A percentile compares a stretch with the other conserved stretches of the same genome.
Evolutionary conservation across 2,329 filamentous ascomycete genomes (phyloP).

Genomic region (Trichophyton simii): DNA sequence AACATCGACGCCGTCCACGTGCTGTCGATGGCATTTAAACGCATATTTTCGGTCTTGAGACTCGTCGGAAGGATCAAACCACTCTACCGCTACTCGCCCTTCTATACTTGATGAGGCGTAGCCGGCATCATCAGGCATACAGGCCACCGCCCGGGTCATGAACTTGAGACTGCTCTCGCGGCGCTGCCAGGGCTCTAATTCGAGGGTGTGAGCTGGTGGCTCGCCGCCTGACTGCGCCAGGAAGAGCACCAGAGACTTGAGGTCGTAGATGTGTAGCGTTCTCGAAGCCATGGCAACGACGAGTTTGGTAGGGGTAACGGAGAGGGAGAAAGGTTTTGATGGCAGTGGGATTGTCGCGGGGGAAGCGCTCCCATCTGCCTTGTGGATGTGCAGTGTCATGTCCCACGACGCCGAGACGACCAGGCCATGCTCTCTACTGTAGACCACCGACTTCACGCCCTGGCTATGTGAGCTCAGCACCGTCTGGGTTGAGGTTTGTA

Average conservation of each 20-base stretch:
- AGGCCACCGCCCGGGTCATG: slow-evolving; percentile 82
- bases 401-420: slow-evolving; percentile 92
- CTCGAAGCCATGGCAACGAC: slow-evolving; percentile 93
- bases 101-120: slow-evolving; percentile 91
- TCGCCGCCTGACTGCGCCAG: slow-evolving; percentile 36
- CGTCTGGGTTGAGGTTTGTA: slow-evolving; percentile 58
- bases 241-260: slow-evolving; percentile 51
- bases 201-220: slow-evolving; percentile 31
- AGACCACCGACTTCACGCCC: slow-evolving; percentile 73
- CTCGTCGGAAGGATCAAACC: slow-evolving; percentile 82
- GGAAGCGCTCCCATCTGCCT: slow-evolving; percentile 40
- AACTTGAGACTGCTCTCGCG: slow-evolving; percentile 92
- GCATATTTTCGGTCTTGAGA: slow-evolving; percentile 91
- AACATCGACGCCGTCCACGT: slow-evolving; percentile 56
- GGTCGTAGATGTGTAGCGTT: slow-evolving; percentile 88
- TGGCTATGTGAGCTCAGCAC: slow-evolving; percentile 66
- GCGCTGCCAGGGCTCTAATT: slow-evolving; percentile 75
- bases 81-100: slow-evolving; percentile 89
- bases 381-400: slow-evolving; percentile 73
- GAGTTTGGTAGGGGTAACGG: slow-evolving; percentile 64
- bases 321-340: slow-evolving; percentile 79
- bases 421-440: slow-evolving; percentile 61
- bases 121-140: slow-evolving; percentile 92
- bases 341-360: slow-evolving; percentile 60
- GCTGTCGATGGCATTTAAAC: slow-evolving; percentile 93